A percentile compares a stretch with the other conserved stretches of the same genome.
Conservation (phyloP, 345 rosid genomes). For the Lepidium didymum region DNA sequence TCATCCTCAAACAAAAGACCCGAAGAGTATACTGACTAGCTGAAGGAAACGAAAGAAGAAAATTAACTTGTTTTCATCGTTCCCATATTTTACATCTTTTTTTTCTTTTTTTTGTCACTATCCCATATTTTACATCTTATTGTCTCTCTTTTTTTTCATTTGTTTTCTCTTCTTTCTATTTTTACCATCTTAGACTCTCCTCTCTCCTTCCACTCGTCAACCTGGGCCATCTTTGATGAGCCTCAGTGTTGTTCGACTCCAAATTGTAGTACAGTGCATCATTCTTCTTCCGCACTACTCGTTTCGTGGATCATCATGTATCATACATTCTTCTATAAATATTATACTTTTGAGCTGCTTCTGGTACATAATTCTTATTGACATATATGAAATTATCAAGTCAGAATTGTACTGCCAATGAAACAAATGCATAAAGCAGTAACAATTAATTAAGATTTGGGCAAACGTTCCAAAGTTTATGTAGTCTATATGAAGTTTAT, state of each 20-base stretch:
- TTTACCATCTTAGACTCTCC: slow-evolving; percentile 2
- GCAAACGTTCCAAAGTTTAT: no score
- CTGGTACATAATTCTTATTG: not conserved
- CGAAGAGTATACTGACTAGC: slow-evolving; percentile 5
- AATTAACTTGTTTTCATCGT: slow-evolving; percentile 16
- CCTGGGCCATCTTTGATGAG: slow-evolving; percentile 29
- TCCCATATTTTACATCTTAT: not conserved
- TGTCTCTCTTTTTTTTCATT: not conserved
- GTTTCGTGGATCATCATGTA: slow-evolving; percentile 22
- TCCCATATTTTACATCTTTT: not conserved
- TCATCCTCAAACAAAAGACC: not conserved
- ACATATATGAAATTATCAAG: not conserved
- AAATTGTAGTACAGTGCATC: slow-evolving; percentile 21
- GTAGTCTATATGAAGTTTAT: no score
- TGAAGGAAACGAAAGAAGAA: slow-evolving; percentile 8
- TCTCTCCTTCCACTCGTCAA: slow-evolving; percentile 18
- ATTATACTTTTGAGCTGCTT: not conserved
- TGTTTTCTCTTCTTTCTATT: not conserved
- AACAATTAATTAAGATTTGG: no score
- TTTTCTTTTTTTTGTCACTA: not conserved
- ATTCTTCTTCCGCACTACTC: slow-evolving; percentile 1
- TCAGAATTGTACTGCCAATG: not conserved
- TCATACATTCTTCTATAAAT: slow-evolving; percentile 27
- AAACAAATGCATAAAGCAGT: slow-evolving; percentile 6
- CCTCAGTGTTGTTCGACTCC: slow-evolving; percentile 27